A percentile compares a stretch with the other conserved stretches of the same genome.
phyloP scores from a whole-genome alignment of 305 asterid genomes.

The Plantago rigida region DNA sequence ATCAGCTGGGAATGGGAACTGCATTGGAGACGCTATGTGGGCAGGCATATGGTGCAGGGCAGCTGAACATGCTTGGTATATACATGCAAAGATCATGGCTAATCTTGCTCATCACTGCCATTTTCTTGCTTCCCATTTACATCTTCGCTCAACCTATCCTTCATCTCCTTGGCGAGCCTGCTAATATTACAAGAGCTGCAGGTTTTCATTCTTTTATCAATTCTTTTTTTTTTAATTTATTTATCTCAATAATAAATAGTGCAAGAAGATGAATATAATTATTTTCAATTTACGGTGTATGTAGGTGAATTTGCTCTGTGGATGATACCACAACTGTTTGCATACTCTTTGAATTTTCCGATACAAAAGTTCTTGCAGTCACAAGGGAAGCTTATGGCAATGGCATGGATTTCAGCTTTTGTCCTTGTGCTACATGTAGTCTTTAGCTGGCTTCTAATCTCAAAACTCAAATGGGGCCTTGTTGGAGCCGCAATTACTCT shows the following conservation, averaged over 20 bases:
- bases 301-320: constrained; percentile 57
- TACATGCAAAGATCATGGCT: constrained; percentile 47
- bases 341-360: constrained; percentile 66
- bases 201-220: constrained; percentile 21
- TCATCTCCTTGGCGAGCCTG: constrained; percentile 28
- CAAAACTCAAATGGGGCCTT: constrained; percentile 49
- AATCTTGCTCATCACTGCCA: constrained; percentile 32
- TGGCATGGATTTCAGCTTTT: constrained; percentile 50
- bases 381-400: constrained; percentile 56
- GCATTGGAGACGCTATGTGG: constrained; percentile 41
- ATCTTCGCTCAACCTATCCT: constrained; percentile 36
- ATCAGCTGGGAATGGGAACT: constrained; percentile 43
- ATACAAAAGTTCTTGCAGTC: constrained; percentile 73
- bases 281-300: neutral
- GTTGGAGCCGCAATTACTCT: constrained; percentile 60
- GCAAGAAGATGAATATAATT: too few relatives aligned
- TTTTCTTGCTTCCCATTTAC: constrained; percentile 29
- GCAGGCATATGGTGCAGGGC: constrained; percentile 43
- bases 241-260: too few relatives aligned
- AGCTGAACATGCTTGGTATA: constrained; percentile 33
- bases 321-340: constrained; percentile 72
- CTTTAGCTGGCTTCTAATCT: constrained; percentile 57
- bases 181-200: constrained; percentile 32
- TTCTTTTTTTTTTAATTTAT: too few relatives aligned
- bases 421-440: constrained; percentile 42